Base-by-base conservation (phyloP, 768 basidiomycete genomes). In the Macrolepiota fuliginosa region DNA sequence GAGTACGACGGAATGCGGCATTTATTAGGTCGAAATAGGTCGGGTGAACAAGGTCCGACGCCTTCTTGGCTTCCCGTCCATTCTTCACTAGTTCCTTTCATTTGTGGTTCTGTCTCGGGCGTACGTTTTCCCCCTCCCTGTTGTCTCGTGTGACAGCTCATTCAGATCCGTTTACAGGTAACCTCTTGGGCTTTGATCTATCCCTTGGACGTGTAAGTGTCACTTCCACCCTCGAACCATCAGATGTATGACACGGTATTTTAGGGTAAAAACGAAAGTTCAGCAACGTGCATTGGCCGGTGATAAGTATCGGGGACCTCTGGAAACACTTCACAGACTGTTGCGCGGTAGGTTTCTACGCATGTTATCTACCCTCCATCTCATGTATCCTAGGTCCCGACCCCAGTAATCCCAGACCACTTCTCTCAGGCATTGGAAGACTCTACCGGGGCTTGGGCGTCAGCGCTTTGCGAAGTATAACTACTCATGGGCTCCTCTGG, bases 381-480 rank as follows among this genome's bases (percentile, higher is more conserved):
- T 57, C 50, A 62, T 60, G 39, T 32, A 35, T 4, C 10, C 2
- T 61, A 93, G 91, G 94, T 46, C 85, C 93, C 19, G 91, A 96
- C 72, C 87, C 90, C 9, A 78, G 79, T 59, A 79, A 86, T 61
- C 94, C 94, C 22, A 90, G 89, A 72, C 83, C 90, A 5, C 75
- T 95, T 10, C 72, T 91, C 5, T 81, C 80, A 47, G 97, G 97
- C 25, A 75, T 97, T 50, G 80, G 87, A 36, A 81, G 94, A 39
- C 86, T 98, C 65, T 99, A 99, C 73, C 89, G 91, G 63, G 97
- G 96, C 57, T 84, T 98, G 54, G 94, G 96, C 58, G 92, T 99
- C 65, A 96, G 94, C 64, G 96, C 96, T 42, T 73, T 92, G 55
- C 86, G 97, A 56, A 95, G 91, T 67, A 89, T 96, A 68, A 92